Evolutionary conservation across 2,329 filamentous ascomycete genomes (phyloP), one percentile per base, ranked within the genome.

Genomic region (Neopestalotiopsis clavispora): DNA sequence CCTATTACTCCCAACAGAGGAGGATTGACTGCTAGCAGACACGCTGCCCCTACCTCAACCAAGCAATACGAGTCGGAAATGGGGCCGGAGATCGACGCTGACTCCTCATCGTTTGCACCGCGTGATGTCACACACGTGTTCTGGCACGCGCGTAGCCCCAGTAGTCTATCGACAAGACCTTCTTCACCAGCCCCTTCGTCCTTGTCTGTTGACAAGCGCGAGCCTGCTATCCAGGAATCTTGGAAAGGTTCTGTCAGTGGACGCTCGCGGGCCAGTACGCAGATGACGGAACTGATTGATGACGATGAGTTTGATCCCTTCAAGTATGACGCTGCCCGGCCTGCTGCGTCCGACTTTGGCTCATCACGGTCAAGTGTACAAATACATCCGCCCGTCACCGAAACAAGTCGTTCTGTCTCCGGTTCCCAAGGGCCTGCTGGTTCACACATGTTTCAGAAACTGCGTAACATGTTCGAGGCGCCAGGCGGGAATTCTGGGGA

Each of bases 391-490:
- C 56, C 57, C 6, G 23, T 59, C 57, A 65, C 64, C 58, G 65
- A 68, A 63, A 20, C 65, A 64, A 42, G 32, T 58, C 23, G 59
- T 28, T 66, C 9, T 65, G 66, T 62, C 3, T 56, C 63, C 28
- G 70, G 58, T 62, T 66, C 68, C n/a, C 71, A 61, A 58, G 74
- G 72, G 4, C 68, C 70, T 12, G 66, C 66, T 17, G 67, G 70
- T 1, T 75, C 75, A 1, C 72, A 76, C 1, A 75, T 83, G 23
- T 83, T 84, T 74, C 77, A 80, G 65, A 77, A 78, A 40, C 81
- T 84, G 78, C 78, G 81, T 28, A 81, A 73, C 68, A 79, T 84
- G 56, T 84, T 83, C 66, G 82, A 83, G 70, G 68, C 66, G 60
- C 60, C 45, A 40, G 45, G n/a, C n/a, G 63, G 63, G 20, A 20